phyloP scores from a whole-genome alignment of 768 basidiomycete genomes.

The Trametopsis cervina region DNA sequence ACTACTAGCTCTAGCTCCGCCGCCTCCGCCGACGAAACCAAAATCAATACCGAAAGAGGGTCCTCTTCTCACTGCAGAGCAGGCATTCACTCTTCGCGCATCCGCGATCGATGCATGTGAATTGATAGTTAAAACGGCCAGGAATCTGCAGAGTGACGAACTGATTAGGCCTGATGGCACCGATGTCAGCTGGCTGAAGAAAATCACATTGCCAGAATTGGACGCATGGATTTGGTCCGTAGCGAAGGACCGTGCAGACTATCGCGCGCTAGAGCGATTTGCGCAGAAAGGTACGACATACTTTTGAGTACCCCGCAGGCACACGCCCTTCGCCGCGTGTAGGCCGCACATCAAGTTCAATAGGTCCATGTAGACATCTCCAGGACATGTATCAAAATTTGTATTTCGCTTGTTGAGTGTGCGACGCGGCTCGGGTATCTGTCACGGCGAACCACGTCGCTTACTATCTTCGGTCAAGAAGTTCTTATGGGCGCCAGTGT shows the following conservation, averaged over 20 bases:
- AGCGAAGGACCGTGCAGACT: conserved; percentile 72
- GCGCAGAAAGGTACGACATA: conserved; percentile 59
- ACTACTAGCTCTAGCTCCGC: conserved; percentile 31
- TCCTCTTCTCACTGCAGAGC: conserved; percentile 48
- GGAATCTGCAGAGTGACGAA: conserved; percentile 24
- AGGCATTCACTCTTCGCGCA: conserved; percentile 70
- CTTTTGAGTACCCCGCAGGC: too few species aligned
- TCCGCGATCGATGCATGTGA: conserved; percentile 79
- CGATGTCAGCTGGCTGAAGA: conserved; percentile 42
- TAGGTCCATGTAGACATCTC: too few species aligned
- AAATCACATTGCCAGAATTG: conserved; percentile 51
- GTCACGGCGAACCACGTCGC: conserved; percentile 3
- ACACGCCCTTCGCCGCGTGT: too few species aligned
- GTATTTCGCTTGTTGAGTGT: neutral
- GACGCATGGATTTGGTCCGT: conserved; percentile 82
- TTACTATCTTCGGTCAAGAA: conserved; percentile 1
- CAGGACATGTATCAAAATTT: too few species aligned
- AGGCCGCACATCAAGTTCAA: too few species aligned
- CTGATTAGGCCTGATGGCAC: conserved; percentile 19
- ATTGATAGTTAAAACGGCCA: conserved; percentile 51
- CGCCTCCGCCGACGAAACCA: conserved; percentile 9
- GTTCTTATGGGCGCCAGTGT: neutral
- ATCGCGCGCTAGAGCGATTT: conserved; percentile 59
- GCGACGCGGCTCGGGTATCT: conserved; percentile 3
- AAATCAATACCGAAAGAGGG: conserved; percentile 33